phyloP scores from a whole-genome alignment of 768 basidiomycete genomes.

The Candolleomyces aberdarensis region DNA sequence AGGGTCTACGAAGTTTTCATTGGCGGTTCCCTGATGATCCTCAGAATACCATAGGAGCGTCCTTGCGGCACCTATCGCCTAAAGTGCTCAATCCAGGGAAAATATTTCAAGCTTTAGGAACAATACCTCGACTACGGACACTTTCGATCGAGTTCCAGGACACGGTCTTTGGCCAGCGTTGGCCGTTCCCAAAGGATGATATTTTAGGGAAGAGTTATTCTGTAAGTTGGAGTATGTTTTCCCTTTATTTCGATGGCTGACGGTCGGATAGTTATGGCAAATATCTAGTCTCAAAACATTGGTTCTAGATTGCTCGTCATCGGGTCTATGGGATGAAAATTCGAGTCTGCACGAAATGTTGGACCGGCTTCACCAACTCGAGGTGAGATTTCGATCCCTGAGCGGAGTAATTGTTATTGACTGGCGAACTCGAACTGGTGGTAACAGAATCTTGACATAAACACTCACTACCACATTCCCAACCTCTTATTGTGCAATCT shows the following conservation, averaged over 20 bases:
- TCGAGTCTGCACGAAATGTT: no score
- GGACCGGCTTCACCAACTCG: no score
- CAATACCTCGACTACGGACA: background rate
- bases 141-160: background rate
- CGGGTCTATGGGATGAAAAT: no score
- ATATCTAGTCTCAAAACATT: background rate
- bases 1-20: background rate
- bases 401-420: no score
- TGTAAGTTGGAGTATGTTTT: background rate
- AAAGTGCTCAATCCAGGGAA: background rate
- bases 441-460: no score
- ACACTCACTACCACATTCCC: no score
- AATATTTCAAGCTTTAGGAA: background rate
- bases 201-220: background rate
- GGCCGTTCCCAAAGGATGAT: background rate
- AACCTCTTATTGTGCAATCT: background rate
- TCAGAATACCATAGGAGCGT: background rate
- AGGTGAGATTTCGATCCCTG: no score
- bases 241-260: background rate
- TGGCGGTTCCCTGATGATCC: background rate
- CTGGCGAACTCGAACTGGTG: no score
- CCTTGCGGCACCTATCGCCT: background rate
- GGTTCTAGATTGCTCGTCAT: no score
- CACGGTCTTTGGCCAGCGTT: background rate
- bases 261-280: background rate